Conservation (phyloP, 768 basidiomycete genomes). For the Tricholoma flavovirens region DNA sequence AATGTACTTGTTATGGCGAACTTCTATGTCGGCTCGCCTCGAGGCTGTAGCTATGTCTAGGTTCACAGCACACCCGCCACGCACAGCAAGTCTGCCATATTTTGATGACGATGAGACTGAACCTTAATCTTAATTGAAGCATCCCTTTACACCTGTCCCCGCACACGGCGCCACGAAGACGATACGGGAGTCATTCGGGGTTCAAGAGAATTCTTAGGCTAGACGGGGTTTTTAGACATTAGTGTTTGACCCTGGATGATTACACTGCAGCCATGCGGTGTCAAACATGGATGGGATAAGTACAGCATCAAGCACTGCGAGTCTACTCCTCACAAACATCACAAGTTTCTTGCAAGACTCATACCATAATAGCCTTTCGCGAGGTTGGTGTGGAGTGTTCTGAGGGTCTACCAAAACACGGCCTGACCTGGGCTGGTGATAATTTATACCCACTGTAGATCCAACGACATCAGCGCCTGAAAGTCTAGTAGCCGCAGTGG, state of each 20-base stretch:
- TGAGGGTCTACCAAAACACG: not conserved
- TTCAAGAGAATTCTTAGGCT: not conserved
- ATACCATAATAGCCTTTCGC: not conserved
- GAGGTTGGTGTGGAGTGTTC: not conserved
- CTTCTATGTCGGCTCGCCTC: not conserved
- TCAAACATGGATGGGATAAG: not conserved
- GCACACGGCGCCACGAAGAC: not conserved
- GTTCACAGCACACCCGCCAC: not conserved
- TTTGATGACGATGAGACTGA: not conserved
- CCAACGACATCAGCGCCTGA: not conserved
- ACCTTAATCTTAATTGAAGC: constrained; percentile 1
- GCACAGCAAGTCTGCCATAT: not conserved
- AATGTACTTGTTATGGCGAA: not conserved
- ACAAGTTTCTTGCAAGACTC: not conserved
- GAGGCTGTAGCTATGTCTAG: not conserved
- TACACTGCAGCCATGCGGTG: not conserved
- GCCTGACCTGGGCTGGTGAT: not conserved
- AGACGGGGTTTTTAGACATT: not conserved
- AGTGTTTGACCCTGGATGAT: not conserved
- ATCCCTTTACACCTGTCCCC: not conserved
- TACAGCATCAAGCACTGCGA: too few species aligned
- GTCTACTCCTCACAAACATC: not conserved
- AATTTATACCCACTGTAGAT: not conserved
- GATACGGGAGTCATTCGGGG: not conserved
- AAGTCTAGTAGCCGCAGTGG: too few species aligned